A percentile compares a stretch with the other conserved stretches of the same genome.
Conservation (phyloP, 306 rosid species). For the Coriaria nepalensis region DNA sequence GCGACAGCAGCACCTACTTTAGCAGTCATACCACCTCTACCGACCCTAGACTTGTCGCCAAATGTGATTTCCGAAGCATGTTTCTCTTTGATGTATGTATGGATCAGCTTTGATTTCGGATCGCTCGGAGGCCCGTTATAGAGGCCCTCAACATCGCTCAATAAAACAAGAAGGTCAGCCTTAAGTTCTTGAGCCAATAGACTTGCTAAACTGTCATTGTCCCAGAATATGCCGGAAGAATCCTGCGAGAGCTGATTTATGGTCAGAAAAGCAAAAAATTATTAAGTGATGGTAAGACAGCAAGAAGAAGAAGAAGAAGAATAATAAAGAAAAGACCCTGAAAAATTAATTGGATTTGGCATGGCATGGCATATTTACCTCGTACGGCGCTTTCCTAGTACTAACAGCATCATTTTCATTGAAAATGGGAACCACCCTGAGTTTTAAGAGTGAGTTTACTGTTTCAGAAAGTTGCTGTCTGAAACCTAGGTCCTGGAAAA, state of each 20-base stretch:
- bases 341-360: not conserved
- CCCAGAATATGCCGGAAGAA: conserved; percentile 88
- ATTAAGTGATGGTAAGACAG: no score
- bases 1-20: conserved; percentile 75
- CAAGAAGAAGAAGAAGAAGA: conserved; percentile 5
- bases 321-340: not conserved
- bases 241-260: conserved; percentile 43
- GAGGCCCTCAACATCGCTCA: conserved; percentile 94
- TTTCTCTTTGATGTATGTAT: conserved; percentile 60
- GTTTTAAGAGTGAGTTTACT: conserved; percentile 38
- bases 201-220: conserved; percentile 84
- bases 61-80: conserved; percentile 67
- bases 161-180: conserved; percentile 70
- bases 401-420: conserved; percentile 93
- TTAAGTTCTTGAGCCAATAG: conserved; percentile 67
- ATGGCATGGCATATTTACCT: conserved; percentile 28
- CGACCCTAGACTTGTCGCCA: conserved; percentile 76
- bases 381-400: conserved; percentile 69
- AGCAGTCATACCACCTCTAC: conserved; percentile 92
- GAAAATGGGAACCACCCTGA: conserved; percentile 77
- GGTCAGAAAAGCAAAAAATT: conserved; percentile 18
- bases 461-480: conserved; percentile 72
- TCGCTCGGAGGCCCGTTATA: conserved; percentile 73
- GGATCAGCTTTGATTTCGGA: conserved; percentile 66
- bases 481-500: conserved; percentile 52